phyloP scores from a whole-genome alignment of 495 filamentous ascomycete genomes.

The Aspergillus funiculosus region DNA sequence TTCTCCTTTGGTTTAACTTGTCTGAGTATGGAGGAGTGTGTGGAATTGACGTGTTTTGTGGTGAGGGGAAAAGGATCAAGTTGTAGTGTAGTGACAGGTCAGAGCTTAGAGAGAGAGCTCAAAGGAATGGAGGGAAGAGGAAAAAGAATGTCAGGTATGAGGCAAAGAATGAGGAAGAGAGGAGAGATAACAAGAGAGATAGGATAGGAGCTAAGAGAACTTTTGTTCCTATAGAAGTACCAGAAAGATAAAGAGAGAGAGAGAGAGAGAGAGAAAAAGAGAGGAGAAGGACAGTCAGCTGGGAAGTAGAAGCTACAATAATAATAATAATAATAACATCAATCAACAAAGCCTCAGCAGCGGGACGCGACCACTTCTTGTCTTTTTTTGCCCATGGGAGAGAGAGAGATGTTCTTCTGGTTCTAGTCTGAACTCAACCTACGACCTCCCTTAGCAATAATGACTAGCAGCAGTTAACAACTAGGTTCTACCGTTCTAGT shows the following conservation, averaged over 20 bases:
- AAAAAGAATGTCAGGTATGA: conserved; percentile 16
- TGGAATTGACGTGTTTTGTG: conserved; percentile 8
- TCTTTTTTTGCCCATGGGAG: conserved; percentile 15
- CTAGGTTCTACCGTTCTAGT: too few relatives aligned
- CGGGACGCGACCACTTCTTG: conserved; percentile 16
- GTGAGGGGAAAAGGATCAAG: conserved; percentile 9
- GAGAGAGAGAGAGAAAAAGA: conserved; percentile 19
- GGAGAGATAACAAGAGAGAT: conserved; percentile 15
- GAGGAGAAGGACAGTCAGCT: conserved; percentile 13
- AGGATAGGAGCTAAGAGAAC: conserved; percentile 8
- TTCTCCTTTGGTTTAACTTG: too few relatives aligned
- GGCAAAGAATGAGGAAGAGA: conserved; percentile 24
- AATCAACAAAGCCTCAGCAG: conserved; percentile 23
- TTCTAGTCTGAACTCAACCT: conserved; percentile 17
- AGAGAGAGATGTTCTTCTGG: conserved; percentile 19
- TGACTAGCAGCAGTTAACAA: too few relatives aligned
- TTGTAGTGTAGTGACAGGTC: background rate
- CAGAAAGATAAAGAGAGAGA: conserved; percentile 29
- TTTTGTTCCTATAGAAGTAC: conserved; percentile 13
- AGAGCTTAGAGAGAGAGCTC: conserved; percentile 2
- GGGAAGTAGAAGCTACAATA: conserved; percentile 8
- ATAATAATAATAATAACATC: conserved; percentile 20
- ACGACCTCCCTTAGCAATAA: too few relatives aligned
- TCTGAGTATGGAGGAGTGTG: background rate
- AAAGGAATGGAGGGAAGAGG: conserved; percentile 13